Base-by-base conservation (phyloP, 176 grass and related monocot species). In the Oryza glaberrima region DNA sequence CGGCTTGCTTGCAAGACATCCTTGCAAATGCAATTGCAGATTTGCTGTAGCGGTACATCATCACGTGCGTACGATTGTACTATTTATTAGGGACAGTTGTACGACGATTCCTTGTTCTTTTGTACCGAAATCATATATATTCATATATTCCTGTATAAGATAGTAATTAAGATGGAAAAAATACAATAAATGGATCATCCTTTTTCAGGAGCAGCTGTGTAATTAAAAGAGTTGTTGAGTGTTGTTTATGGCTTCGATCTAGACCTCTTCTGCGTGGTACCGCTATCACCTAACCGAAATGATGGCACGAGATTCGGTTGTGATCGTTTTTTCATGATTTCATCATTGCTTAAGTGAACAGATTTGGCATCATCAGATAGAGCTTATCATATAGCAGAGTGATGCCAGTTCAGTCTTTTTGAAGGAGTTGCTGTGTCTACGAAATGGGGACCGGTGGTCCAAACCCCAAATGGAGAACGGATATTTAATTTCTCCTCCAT, bases 51-150 rank as follows among this genome's bases (percentile, higher is more conserved):
- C n/a, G 11, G 20, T 22, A 63, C 20, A 63, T 19, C 19, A 60
- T 63, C 58, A 23, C 54, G 54, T 58, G 8, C 54, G 17, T 58
- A 58, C 19, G 40, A 41, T 8, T 41, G 19, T 15, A 13, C 5
- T 14, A 60, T 61, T 9, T 61, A 61, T 63, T 63, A 63, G 58
- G 7, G 58, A 23, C 58, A 63, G 9, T 11, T 63, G 58, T 63
- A 63, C 58, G 58, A 11, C 58, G 58, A 63, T 63, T 63, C 58
- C 58, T 63, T 63, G 58, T 63, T 63, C n/a, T 19, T 52, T 75
- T 75, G 26, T 54, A 75, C 72, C 72, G 72, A 54, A 75, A 75
- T 23, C 58, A n/a, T 22, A 63, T 63, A 23, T 23, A 58, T 58
- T 3, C 17, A 58, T n/a, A 63, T 4, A 23, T 11, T 11, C 15